phyloP scores from a whole-genome alignment of 1,284 basidiomycete species.

The Coniferiporia sulphurascens region DNA sequence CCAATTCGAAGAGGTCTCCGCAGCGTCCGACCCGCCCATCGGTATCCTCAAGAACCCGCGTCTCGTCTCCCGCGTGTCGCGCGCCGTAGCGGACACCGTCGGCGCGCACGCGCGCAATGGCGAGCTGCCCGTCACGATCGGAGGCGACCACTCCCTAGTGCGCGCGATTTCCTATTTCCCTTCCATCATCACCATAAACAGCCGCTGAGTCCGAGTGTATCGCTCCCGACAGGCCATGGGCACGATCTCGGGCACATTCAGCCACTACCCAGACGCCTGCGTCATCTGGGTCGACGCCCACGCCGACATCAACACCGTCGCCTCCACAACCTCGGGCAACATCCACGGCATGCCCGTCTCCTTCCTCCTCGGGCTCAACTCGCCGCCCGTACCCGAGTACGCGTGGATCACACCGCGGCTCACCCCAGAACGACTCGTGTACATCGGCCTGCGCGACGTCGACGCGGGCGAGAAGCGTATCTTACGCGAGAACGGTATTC shows the following conservation, averaged over 20 bases:
- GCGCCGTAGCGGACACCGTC: conserved; percentile 77
- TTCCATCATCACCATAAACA: no score
- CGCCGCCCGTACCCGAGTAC: conserved; percentile 50
- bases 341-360: conserved; percentile 98
- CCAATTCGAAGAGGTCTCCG: conserved; percentile 78
- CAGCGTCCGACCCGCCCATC: conserved; percentile 70
- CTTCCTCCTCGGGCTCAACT: conserved; percentile 80
- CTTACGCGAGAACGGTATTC: conserved; percentile 84
- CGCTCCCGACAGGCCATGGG: conserved; percentile 80
- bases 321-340: conserved; percentile 81
- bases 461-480: conserved; percentile 89
- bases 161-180: background rate
- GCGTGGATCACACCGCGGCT: conserved; percentile 77
- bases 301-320: conserved; percentile 92
- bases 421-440: conserved; percentile 74
- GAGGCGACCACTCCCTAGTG: conserved; percentile 93
- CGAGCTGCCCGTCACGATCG: conserved; percentile 86
- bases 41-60: conserved; percentile 87
- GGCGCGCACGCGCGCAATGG: conserved; percentile 73
- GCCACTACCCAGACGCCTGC: conserved; percentile 68
- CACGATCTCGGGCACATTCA: conserved; percentile 81
- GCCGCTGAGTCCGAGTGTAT: background rate
- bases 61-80: conserved; percentile 78
- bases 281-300: conserved; percentile 95
- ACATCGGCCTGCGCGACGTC: conserved; percentile 94